Conservation (phyloP, 805 yeast genomes). For the Yarrowia deformans region DNA sequence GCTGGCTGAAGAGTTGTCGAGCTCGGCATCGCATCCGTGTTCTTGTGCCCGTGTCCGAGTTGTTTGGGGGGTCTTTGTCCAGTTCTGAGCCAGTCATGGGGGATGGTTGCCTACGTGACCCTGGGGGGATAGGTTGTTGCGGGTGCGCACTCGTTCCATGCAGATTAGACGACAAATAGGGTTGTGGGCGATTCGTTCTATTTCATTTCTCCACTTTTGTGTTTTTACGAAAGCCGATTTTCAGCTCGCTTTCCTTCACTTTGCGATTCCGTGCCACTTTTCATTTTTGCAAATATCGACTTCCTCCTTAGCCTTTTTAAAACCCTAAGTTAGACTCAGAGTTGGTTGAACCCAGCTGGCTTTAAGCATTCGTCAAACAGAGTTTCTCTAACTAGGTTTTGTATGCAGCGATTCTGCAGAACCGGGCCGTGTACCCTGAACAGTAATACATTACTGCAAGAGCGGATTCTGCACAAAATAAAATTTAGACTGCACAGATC, state of each 20-base stretch:
- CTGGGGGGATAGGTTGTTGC: background rate
- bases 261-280: background rate
- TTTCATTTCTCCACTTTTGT: slow-evolving; percentile 18
- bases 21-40: background rate
- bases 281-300: background rate
- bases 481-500: background rate
- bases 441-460: background rate
- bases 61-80: background rate
- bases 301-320: background rate
- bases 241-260: background rate
- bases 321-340: slow-evolving; percentile 1
- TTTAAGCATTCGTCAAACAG: slow-evolving; percentile 14
- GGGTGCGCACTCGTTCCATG: slow-evolving; percentile 12
- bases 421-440: slow-evolving; percentile 32
- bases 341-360: background rate
- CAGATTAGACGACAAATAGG: slow-evolving; percentile 20
- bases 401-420: slow-evolving; percentile 36
- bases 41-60: background rate
- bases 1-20: background rate
- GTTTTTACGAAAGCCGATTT: slow-evolving; percentile 14
- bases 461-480: background rate
- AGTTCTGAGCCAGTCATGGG: too few species aligned
- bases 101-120: too few species aligned
- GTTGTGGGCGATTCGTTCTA: slow-evolving; percentile 13
- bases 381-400: slow-evolving; percentile 11